phyloP scores from a whole-genome alignment of 495 filamentous ascomycete species.

The Extremus antarcticus region DNA sequence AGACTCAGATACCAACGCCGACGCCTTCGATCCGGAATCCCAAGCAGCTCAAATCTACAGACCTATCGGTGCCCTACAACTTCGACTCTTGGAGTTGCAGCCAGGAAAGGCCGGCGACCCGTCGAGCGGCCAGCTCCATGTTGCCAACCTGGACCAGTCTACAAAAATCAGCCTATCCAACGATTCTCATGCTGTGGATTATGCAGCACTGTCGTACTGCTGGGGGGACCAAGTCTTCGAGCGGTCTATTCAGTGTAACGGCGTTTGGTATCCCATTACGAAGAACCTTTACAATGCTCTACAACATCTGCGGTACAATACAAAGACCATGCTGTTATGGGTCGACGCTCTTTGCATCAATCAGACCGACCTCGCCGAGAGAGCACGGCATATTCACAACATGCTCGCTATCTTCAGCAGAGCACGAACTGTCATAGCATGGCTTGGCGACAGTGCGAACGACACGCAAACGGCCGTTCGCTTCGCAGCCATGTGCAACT shows the following conservation, averaged over 20 bases:
- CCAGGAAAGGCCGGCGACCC: not conserved
- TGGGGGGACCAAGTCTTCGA: not conserved
- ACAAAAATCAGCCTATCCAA: not conserved
- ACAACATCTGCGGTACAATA: not conserved
- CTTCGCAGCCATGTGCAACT: not conserved
- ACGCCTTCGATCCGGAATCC: too few relatives aligned
- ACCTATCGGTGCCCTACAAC: not conserved
- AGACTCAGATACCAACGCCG: too few relatives aligned
- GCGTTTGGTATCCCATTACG: not conserved
- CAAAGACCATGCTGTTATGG: not conserved
- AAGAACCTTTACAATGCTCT: not conserved
- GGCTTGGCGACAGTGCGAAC: not conserved
- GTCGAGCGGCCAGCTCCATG: not conserved
- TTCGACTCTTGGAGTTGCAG: not conserved
- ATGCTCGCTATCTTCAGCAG: not conserved
- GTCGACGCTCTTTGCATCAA: constrained; percentile 4
- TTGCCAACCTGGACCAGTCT: not conserved
- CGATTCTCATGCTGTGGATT: too few relatives aligned
- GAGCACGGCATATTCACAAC: not conserved
- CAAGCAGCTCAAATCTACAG: not conserved
- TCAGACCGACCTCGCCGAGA: not conserved
- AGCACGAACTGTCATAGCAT: not conserved
- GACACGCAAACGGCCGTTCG: not conserved
- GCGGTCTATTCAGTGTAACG: not conserved
- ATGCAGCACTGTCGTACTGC: not conserved